These are phyloP conservation scores for Edaphochlamys debaryana DNA, from an alignment of 139 green algal genomes.

Conservation along the genomic window DNA sequence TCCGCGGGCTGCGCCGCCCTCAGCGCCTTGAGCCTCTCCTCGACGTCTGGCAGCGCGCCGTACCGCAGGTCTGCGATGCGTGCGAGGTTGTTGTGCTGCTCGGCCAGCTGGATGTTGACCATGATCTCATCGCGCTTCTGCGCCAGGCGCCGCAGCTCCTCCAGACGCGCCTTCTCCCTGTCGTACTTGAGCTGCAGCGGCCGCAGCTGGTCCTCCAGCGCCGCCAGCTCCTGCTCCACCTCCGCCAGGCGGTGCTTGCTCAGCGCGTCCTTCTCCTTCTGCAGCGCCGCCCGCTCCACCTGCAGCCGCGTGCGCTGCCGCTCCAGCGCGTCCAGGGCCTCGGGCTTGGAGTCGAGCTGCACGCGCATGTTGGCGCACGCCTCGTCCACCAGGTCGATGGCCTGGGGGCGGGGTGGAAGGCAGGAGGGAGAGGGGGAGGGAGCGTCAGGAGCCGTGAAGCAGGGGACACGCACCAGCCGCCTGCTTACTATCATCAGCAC, in stretches of 20 bases:
- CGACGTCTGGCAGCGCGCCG: slow-evolving; percentile 85
- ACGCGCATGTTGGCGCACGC: slow-evolving; percentile 63
- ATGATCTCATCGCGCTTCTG: slow-evolving; percentile 80
- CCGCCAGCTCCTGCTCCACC: slow-evolving; percentile 71
- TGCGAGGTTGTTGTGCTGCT: slow-evolving; percentile 82
- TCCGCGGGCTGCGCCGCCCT: slow-evolving; percentile 49
- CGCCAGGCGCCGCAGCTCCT: slow-evolving; percentile 63
- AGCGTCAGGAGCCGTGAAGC: too few relatives aligned
- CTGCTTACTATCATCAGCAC: too few relatives aligned
- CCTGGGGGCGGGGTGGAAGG: slow-evolving; percentile 53
- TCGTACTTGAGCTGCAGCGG: slow-evolving; percentile 85
- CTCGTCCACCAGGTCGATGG: slow-evolving; percentile 72
- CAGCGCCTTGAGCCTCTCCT: slow-evolving; percentile 73
- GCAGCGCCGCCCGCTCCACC: slow-evolving; percentile 84
- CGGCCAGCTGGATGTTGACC: slow-evolving; percentile 76
- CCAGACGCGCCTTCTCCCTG: too few relatives aligned
- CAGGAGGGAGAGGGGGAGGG: neutral
- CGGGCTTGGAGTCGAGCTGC: slow-evolving; percentile 71
- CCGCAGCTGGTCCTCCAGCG: slow-evolving; percentile 80
- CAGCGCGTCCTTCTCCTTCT: slow-evolving; percentile 88
- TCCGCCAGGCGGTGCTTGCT: slow-evolving; percentile 72
- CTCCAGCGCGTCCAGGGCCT: slow-evolving; percentile 89
- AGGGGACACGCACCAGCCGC: too few relatives aligned
- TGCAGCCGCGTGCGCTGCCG: slow-evolving; percentile 72
- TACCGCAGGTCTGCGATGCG: slow-evolving; percentile 76